Percentiles rank a stretch among this genome's conserved stretches.
phyloP scores from a whole-genome alignment of 2,329 filamentous ascomycete genomes.

The Passalora sequoiae region DNA sequence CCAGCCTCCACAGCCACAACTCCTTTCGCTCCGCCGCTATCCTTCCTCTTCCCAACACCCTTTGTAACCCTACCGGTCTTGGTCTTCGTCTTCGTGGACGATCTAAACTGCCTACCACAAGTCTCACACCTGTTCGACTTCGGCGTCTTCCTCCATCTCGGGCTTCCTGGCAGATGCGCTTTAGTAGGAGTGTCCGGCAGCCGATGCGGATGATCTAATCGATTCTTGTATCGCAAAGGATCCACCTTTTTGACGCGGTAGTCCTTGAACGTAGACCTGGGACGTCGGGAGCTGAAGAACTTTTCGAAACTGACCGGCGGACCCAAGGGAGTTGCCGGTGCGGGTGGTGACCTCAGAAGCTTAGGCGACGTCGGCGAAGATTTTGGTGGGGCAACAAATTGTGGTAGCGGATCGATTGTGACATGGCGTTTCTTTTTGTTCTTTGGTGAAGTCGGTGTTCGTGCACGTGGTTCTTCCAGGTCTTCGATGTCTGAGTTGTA shows the following conservation, averaged over 20 bases:
- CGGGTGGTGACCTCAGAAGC: too few species aligned
- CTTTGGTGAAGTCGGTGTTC: background rate
- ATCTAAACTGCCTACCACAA: constrained; percentile 15
- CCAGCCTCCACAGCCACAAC: background rate
- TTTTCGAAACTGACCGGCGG: constrained; percentile 4
- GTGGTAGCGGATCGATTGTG: background rate
- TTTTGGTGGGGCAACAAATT: background rate
- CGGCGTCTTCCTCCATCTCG: constrained; percentile 5
- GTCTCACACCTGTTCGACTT: constrained; percentile 10
- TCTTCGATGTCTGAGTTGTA: background rate
- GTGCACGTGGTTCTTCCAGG: background rate
- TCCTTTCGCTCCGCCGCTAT: background rate
- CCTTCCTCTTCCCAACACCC: too few species aligned
- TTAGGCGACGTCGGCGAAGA: too few species aligned
- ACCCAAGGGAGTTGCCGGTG: background rate
- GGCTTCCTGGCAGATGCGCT: constrained; percentile 14
- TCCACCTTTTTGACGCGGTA: constrained; percentile 13
- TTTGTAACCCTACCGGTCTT: background rate
- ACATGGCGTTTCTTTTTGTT: background rate
- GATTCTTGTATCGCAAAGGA: constrained; percentile 15
- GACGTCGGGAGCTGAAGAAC: constrained; percentile 1
- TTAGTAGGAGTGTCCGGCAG: constrained; percentile 19
- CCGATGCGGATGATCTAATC: constrained; percentile 10
- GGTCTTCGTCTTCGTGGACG: constrained; percentile 3
- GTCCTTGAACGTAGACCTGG: constrained; percentile 6